Evolutionary conservation across 306 rosid genomes (phyloP).

Genomic region (Glycine soja): DNA sequence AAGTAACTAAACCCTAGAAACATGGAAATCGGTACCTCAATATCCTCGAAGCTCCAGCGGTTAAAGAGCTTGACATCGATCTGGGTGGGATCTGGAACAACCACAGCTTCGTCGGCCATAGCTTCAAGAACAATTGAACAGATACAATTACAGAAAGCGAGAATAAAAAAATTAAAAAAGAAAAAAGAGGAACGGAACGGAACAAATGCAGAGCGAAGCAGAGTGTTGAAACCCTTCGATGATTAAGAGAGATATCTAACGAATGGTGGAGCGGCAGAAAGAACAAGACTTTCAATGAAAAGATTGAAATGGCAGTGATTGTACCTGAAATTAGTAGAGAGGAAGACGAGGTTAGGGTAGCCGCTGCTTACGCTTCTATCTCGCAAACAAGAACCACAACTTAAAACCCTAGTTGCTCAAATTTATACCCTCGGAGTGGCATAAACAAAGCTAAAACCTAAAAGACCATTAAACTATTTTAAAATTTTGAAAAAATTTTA

Average conservation of each 20-base stretch:
- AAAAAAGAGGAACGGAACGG: not conserved
- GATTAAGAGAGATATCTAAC: too few relatives aligned
- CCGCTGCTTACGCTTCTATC: not conserved
- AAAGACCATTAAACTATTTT: too few relatives aligned
- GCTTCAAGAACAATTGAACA: not conserved
- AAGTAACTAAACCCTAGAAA: not conserved
- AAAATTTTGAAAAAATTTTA: too few relatives aligned
- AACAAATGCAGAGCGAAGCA: not conserved
- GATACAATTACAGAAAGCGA: not conserved
- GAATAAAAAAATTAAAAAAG: not conserved
- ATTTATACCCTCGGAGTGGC: not conserved
- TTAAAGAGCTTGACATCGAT: slow-evolving; percentile 75
- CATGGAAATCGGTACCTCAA: slow-evolving; percentile 45
- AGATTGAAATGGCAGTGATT: not conserved
- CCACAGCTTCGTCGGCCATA: slow-evolving; percentile 50
- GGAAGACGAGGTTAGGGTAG: not conserved
- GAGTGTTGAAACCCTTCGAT: not conserved
- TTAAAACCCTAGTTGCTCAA: not conserved
- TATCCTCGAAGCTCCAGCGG: slow-evolving; percentile 76
- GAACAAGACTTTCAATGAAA: not conserved
- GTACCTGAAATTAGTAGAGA: not conserved
- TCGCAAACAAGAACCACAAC: not conserved
- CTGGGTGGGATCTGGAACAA: slow-evolving; percentile 50
- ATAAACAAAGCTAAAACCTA: not conserved
- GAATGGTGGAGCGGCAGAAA: not conserved